Evolutionary conservation across 2,329 filamentous ascomycete species (phyloP).

Genomic region (Fonsecaea pedrosoi): DNA sequence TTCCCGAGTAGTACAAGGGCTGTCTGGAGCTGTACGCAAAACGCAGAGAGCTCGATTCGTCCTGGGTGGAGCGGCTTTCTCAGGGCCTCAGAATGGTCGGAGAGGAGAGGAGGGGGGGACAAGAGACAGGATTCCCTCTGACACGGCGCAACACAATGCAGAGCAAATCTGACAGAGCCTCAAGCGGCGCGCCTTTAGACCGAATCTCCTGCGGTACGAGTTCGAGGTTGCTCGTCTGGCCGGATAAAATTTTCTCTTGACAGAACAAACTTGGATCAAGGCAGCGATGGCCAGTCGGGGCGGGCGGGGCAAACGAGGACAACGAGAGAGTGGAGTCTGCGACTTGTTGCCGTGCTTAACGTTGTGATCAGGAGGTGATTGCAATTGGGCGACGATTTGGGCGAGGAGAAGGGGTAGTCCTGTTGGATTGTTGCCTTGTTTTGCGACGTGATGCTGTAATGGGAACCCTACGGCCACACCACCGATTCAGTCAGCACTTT

Average conservation of each 20-base stretch:
- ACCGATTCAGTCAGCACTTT: constrained; percentile 29
- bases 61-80: constrained; percentile 32
- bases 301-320: constrained; percentile 17
- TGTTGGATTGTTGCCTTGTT: constrained; percentile 7
- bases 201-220: constrained; percentile 19
- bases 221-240: constrained; percentile 21
- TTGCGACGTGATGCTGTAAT: constrained; percentile 20
- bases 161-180: constrained; percentile 35
- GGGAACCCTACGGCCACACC: constrained; percentile 22
- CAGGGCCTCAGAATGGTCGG: constrained; percentile 25
- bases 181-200: constrained; percentile 27
- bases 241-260: constrained; percentile 31
- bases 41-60: constrained; percentile 36
- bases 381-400: constrained; percentile 22
- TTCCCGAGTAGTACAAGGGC: constrained; percentile 40
- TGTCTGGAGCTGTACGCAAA: constrained; percentile 30
- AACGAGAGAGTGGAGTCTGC: constrained; percentile 25
- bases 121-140: constrained; percentile 21
- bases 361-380: constrained; percentile 23
- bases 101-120: constrained; percentile 8
- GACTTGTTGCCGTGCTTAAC: constrained; percentile 16
- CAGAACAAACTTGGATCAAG: constrained; percentile 23
- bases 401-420: constrained; percentile 19
- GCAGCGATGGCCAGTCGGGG: constrained; percentile 20
- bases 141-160: constrained; percentile 17